phyloP scores from a whole-genome alignment of 805 yeast genomes.

The Candida vartiovaarae region DNA sequence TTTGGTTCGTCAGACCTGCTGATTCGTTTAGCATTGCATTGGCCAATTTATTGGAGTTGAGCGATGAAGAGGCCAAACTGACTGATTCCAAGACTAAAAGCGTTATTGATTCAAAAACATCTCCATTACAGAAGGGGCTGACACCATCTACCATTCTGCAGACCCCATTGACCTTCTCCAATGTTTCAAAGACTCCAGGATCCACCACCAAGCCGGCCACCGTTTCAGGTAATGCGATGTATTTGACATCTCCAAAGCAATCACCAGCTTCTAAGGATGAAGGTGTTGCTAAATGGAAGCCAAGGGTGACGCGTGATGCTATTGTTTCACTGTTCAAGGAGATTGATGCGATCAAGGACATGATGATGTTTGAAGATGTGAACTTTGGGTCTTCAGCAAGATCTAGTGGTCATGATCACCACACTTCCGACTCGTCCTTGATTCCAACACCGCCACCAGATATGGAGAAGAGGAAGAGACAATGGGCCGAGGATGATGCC shows the following conservation, averaged over 20 bases:
- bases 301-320: constrained; percentile 19
- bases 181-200: constrained; percentile 20
- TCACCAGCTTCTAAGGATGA: constrained; percentile 16
- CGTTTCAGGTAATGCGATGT: constrained; percentile 5
- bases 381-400: background rate
- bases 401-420: background rate
- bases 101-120: constrained; percentile 6
- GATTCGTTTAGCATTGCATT: constrained; percentile 22
- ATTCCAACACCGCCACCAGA: constrained; percentile 20
- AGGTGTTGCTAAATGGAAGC: constrained; percentile 14
- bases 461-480: background rate
- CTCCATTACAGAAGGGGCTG: constrained; percentile 19
- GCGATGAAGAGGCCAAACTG: constrained; percentile 21
- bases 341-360: constrained; percentile 15
- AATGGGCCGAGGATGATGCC: background rate
- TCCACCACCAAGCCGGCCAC: constrained; percentile 15
- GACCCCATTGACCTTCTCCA: constrained; percentile 23
- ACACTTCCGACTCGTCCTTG: background rate
- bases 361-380: constrained; percentile 10
- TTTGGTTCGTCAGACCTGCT: constrained; percentile 15
- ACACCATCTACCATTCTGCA: constrained; percentile 25
- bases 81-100: constrained; percentile 14
- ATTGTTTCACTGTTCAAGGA: constrained; percentile 15
- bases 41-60: constrained; percentile 21
- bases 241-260: constrained; percentile 20